Percentiles rank a stretch among this genome's conserved stretches.
Conservation (phyloP, 23 red algal species). For the Cyanidiococcus yangmingshanensis region DNA sequence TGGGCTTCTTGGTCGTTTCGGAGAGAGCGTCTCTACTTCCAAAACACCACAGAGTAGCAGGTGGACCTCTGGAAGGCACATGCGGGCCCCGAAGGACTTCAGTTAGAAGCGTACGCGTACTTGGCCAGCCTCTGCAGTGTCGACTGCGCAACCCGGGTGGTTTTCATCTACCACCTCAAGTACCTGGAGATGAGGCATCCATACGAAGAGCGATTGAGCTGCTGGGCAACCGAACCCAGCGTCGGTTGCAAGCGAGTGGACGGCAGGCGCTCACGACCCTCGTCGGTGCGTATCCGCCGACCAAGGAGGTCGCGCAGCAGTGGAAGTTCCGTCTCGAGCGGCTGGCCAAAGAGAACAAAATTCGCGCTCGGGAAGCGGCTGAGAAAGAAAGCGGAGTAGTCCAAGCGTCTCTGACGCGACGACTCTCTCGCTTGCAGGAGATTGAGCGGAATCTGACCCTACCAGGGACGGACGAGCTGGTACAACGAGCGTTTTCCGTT, state of each 20-base stretch:
- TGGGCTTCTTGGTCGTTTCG: no score
- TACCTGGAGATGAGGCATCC: not conserved
- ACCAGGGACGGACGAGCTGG: not conserved
- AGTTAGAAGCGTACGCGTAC: no score
- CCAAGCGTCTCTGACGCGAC: not conserved
- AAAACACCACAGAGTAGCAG: no score
- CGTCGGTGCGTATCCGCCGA: not conserved
- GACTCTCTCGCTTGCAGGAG: not conserved
- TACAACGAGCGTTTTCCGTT: not conserved
- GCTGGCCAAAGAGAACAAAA: not conserved
- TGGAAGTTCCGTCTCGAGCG: not conserved
- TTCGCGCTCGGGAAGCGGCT: not conserved
- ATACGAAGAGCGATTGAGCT: not conserved
- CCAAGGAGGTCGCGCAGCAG: slow-evolving; percentile 19
- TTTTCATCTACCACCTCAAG: not conserved
- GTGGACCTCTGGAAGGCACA: no score
- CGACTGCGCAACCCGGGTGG: slow-evolving; percentile 1
- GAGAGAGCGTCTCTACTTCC: no score
- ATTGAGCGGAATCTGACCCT: not conserved
- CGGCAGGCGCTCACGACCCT: not conserved
- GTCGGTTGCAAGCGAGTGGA: not conserved
- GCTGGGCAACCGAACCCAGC: slow-evolving; percentile 13
- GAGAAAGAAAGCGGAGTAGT: not conserved
- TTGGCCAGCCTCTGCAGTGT: no score
- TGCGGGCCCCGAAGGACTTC: no score